Conservation (phyloP, 108 stramenopile species). For the Nitzschia putrida region DNA sequence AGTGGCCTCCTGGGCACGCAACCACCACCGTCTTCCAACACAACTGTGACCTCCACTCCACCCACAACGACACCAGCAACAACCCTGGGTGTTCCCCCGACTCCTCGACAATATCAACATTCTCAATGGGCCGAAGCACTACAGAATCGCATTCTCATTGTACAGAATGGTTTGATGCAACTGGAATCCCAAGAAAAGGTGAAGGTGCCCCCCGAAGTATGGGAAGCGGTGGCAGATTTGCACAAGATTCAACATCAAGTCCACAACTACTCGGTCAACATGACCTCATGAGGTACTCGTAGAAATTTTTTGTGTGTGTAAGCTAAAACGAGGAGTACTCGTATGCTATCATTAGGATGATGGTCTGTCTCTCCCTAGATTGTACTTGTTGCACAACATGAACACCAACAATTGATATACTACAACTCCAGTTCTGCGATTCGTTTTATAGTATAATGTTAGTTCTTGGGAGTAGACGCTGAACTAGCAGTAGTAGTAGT, state of each 20-base stretch:
- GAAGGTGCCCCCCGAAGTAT: constrained; percentile 53
- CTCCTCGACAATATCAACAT: constrained; percentile 37
- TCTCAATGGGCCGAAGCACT: constrained; percentile 32
- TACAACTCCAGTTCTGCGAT: too few species aligned
- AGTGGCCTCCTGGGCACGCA: too few species aligned
- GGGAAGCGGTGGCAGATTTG: constrained; percentile 74
- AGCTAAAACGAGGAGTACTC: background rate
- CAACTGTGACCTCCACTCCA: too few species aligned
- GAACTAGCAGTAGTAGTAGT: constrained; percentile 1
- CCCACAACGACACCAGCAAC: too few species aligned
- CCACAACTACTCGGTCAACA: constrained; percentile 33
- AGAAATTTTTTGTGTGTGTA: background rate
- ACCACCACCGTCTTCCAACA: too few species aligned
- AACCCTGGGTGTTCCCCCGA: background rate
- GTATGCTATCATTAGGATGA: background rate
- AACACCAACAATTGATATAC: too few species aligned
- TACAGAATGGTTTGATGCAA: constrained; percentile 28
- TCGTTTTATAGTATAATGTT: too few species aligned
- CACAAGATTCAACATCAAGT: constrained; percentile 61
- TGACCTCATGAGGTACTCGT: background rate
- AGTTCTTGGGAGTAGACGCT: background rate
- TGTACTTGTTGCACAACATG: too few species aligned
- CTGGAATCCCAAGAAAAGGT: constrained; percentile 28
- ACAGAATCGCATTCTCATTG: constrained; percentile 17
- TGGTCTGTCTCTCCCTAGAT: background rate